Evolutionary conservation across 2,329 filamentous ascomycete species (phyloP), one percentile per base, ranked within the genome.

Genomic region (Coniochaeta hoffmannii): DNA sequence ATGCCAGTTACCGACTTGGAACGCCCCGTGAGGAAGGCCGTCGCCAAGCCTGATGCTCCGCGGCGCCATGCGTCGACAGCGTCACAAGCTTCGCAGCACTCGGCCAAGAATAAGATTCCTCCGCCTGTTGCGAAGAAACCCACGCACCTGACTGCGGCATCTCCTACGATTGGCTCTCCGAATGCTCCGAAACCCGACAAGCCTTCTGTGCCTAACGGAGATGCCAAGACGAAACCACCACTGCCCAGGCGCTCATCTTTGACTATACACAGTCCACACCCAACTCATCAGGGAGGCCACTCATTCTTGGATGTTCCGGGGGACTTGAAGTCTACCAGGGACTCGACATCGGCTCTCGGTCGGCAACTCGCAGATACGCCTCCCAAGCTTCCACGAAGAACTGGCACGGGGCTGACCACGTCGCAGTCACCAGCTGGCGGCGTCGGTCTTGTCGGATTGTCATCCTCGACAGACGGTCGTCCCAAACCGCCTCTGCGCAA

Each of bases 101-200:
- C 65, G 26, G 61, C 66, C 10, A 77, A 76, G 59, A 63, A 69
- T 14, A 79, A 77, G 59, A 64, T 69, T 10, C 69, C 78, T n/a
- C 82, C 80, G 5, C 79, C 79, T 1, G 74, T 88, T 52, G 85
- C 84, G 22, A 81, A 76, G 66, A 88, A 88, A 62, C 85, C 85
- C 1, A 74, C 79, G 2, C 80, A 83, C 59, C 73, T 84, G 4
- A 62, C 70, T 15, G 68, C 68, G 11, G 61, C 65, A 14, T 68
- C 64, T 12, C 69, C 68, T 7, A 59, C 65, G 3, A 60, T 55
- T 35, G 68, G 61, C 57, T 61, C 65, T 26, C 58, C 58, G n/a
- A 30, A 49, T 28, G 17, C 51, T 28, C 30, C 55, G 44, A 53
- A 59, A 58, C 31, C 60, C 59, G 44, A 60, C 53, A 53, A 22